Base-by-base conservation (phyloP, 768 basidiomycete genomes). In the Strobilomyces echinocephalus region DNA sequence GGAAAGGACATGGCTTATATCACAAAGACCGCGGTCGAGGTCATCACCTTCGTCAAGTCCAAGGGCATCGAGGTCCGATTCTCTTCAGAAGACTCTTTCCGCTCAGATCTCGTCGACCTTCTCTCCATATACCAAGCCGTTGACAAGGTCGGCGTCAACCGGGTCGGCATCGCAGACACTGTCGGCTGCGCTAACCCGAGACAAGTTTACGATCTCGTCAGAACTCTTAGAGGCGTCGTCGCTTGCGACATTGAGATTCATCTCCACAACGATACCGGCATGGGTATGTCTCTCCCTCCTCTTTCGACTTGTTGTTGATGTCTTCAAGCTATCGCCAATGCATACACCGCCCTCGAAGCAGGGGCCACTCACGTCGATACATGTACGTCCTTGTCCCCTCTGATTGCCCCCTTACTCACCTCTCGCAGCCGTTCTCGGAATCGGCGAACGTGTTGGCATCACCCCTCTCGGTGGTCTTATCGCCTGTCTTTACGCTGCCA, bases 1-100 rank as follows among this genome's bases (percentile, higher is more conserved):
- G 97, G 97, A 67, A 99, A 98, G 83, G 97, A 98, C 72, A 99
- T 99, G 92, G 76, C 91, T 43, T 99, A 97, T 76, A 99, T 99
- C 77, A 95, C 95, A 78, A 97, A 95, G 76, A 89, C 92, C 36
- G 95, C 95, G 55, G 93, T 97, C 64, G 95, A 97, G 72, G 97
- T 99, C 62, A 99, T 99, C 74, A 84, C 95, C 64, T 99, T 88
- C 64, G 95, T 99, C 82, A 99, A 99, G 81, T 94, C 90, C 77
- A 99, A 97, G 88, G 88, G 87, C 56, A 95, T 99, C 66, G 97
- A 99, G 76, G 92, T 99, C 69, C 93, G 97, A 55, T 99, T 99
- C 82, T 98, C 97, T 5, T 95, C 95, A 28, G 97, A 99, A 72
- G 97, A 99, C 71, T 97, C 94, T 18, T 99, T 99, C 91, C 91